Conservation (phyloP, 371 early-diverging fungal species). For the Mortierella sp. region DNA sequence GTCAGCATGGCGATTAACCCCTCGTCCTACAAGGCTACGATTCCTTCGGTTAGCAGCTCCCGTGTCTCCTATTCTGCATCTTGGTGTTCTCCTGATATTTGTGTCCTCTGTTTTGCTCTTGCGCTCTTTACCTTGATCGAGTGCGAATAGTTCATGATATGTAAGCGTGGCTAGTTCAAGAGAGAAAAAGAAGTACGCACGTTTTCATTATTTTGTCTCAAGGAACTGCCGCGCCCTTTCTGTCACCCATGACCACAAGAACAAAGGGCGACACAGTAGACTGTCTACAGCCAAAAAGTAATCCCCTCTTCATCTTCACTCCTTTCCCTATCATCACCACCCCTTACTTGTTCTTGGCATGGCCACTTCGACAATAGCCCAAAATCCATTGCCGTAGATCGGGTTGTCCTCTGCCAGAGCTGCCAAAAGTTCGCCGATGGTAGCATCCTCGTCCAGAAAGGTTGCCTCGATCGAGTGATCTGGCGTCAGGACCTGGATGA, state of each 20-base stretch:
- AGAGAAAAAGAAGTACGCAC: neutral
- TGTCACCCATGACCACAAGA: neutral
- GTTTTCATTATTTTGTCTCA: neutral
- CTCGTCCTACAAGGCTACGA: neutral
- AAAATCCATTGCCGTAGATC: constrained; percentile 29
- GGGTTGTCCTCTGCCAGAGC: constrained; percentile 46
- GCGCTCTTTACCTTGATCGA: constrained; percentile 50
- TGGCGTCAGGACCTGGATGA: constrained; percentile 59
- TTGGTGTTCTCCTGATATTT: neutral
- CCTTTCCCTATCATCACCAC: neutral
- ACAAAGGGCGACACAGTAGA: neutral
- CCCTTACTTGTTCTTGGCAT: constrained; percentile 51
- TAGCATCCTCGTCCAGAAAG: constrained; percentile 60
- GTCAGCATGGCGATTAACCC: neutral
- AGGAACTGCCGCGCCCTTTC: neutral
- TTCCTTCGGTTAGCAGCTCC: neutral
- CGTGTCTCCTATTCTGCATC: no score
- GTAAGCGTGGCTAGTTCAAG: constrained; percentile 33
- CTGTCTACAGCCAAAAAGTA: neutral
- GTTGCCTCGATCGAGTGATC: constrained; percentile 53
- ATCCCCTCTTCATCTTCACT: neutral
- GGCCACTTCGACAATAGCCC: constrained; percentile 56
- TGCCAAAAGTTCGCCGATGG: constrained; percentile 46
- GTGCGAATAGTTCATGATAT: constrained; percentile 54
- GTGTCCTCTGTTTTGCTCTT: neutral